phyloP scores from a whole-genome alignment of 176 grass and related monocot genomes.

The Bothriochloa decipiens region DNA sequence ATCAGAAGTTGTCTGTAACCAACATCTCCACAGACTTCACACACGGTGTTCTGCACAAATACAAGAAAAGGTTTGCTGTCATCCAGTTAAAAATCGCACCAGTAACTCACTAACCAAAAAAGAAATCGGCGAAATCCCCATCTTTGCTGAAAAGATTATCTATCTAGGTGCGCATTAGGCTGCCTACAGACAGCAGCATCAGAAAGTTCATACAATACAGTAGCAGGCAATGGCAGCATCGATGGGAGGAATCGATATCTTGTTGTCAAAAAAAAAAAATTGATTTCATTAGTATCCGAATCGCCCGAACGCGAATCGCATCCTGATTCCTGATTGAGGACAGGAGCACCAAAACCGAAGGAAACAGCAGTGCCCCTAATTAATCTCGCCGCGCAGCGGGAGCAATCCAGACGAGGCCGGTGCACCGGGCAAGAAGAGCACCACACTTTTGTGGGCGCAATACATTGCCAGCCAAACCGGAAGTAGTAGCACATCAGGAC shows the following conservation, averaged over 20 bases:
- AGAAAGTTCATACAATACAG: background rate
- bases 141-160: background rate
- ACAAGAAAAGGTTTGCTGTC: background rate
- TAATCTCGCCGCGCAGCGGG: background rate
- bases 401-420: background rate
- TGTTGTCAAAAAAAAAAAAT: too few species aligned
- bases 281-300: background rate
- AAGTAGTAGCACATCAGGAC: background rate
- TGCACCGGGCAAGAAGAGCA: background rate
- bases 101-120: background rate
- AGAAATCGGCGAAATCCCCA: background rate
- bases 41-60: conserved; percentile 28
- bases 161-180: background rate
- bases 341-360: background rate
- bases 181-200: background rate
- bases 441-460: background rate
- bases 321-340: too few species aligned
- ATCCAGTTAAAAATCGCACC: background rate
- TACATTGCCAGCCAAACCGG: background rate
- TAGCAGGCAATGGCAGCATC: background rate
- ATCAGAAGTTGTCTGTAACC: conserved; percentile 41
- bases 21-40: conserved; percentile 45
- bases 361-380: background rate
- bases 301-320: background rate
- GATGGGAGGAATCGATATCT: background rate